Percentiles rank a stretch among this genome's conserved stretches.
phyloP scores from a whole-genome alignment of 73 alveolate genomes.

The Blepharisma stoltei region DNA sequence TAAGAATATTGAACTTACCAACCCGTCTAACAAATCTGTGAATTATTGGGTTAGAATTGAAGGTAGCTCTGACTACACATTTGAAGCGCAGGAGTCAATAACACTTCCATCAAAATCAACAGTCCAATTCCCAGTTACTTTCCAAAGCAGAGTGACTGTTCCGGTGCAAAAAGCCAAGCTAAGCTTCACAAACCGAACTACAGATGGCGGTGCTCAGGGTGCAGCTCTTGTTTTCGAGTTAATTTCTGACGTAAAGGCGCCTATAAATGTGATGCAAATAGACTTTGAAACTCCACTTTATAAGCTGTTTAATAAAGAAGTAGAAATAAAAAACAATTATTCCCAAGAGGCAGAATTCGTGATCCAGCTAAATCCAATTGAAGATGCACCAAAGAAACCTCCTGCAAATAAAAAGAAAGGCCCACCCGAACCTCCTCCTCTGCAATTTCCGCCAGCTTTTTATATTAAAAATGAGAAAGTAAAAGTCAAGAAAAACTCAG shows the following conservation, averaged over 20 bases:
- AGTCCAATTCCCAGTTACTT: constrained; percentile 85
- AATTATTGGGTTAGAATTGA: constrained; percentile 94
- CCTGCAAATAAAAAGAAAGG: constrained; percentile 37
- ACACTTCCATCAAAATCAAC: constrained; percentile 81
- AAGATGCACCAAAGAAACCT: constrained; percentile 35
- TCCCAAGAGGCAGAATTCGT: constrained; percentile 45
- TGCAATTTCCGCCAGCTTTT: constrained; percentile 66
- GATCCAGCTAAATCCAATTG: constrained; percentile 32
- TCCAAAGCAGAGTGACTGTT: constrained; percentile 80
- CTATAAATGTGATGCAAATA: constrained; percentile 73
- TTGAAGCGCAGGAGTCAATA: constrained; percentile 72
- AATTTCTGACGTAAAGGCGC: constrained; percentile 84
- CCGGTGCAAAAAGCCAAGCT: constrained; percentile 83
- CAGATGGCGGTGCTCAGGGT: constrained; percentile 91
- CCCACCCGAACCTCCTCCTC: constrained; percentile 22
- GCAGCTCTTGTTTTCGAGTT: constrained; percentile 97
- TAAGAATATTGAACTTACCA: constrained; percentile 78
- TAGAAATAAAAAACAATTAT: constrained; percentile 38
- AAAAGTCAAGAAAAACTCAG: constrained; percentile 66
- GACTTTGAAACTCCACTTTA: constrained; percentile 58
- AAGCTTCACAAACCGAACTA: constrained; percentile 82
- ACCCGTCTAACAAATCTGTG: constrained; percentile 89
- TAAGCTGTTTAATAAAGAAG: constrained; percentile 33
- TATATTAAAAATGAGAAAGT: constrained; percentile 60
- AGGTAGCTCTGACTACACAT: constrained; percentile 85